Evolutionary conservation across 2,329 filamentous ascomycete species (phyloP).

Genomic region (Fusarium tanahbumbuense): DNA sequence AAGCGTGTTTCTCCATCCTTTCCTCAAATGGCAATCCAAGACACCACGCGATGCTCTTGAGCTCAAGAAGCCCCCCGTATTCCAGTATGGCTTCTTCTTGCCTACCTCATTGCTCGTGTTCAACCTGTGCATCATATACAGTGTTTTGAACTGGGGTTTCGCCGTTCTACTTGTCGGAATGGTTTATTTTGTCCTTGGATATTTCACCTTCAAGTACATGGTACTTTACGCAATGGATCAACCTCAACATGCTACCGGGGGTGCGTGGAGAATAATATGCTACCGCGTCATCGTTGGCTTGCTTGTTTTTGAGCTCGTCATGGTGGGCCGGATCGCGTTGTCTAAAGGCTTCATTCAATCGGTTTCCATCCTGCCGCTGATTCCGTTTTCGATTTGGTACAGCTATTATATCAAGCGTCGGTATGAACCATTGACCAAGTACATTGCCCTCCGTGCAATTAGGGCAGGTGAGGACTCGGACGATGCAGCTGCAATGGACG

Average conservation of each 20-base stretch:
- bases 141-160: slow-evolving; percentile 82
- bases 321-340: slow-evolving; percentile 86
- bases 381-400: slow-evolving; percentile 88
- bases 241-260: slow-evolving; percentile 90
- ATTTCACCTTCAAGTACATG: slow-evolving; percentile 97
- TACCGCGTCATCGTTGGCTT: slow-evolving; percentile 89
- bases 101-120: slow-evolving; percentile 93
- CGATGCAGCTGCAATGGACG: slow-evolving; percentile 52
- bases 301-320: slow-evolving; percentile 89
- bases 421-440: slow-evolving; percentile 89
- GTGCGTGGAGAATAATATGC: slow-evolving; percentile 96
- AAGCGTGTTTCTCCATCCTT: slow-evolving; percentile 83
- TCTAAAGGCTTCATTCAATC: slow-evolving; percentile 79
- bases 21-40: slow-evolving; percentile 80
- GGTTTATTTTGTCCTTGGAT: slow-evolving; percentile 84
- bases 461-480: slow-evolving; percentile 63
- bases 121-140: slow-evolving; percentile 96
- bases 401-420: slow-evolving; percentile 82
- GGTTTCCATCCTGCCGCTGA: slow-evolving; percentile 77
- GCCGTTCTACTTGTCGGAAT: slow-evolving; percentile 84
- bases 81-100: slow-evolving; percentile 96
- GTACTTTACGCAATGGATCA: slow-evolving; percentile 98
- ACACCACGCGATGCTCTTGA: slow-evolving; percentile 92
- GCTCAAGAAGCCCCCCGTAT: slow-evolving; percentile 82
- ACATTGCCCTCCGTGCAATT: slow-evolving; percentile 91